Evolutionary conservation across 2,329 filamentous ascomycete species (phyloP).

Genomic region (Emergomyces pasteurianus): DNA sequence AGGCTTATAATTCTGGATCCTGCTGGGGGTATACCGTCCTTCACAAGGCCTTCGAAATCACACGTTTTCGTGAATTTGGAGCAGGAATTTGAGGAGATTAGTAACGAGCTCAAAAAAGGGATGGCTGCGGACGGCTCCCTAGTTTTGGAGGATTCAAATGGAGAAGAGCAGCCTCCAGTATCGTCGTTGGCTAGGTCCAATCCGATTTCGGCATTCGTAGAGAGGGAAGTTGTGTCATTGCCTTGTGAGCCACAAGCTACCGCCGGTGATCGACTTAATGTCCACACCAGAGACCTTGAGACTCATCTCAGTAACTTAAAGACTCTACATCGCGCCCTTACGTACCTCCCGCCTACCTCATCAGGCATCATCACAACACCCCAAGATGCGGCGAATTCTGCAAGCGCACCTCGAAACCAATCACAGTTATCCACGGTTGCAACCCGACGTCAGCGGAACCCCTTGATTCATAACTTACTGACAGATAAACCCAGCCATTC

Average conservation of each 20-base stretch:
- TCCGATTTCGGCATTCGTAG: slow-evolving; percentile 34
- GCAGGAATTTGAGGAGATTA: slow-evolving; percentile 67
- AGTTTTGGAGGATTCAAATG: slow-evolving; percentile 4
- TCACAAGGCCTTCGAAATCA: slow-evolving; percentile 44
- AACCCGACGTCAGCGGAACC: slow-evolving; percentile 58
- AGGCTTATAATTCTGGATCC: slow-evolving; percentile 82
- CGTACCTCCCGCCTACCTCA: slow-evolving; percentile 67
- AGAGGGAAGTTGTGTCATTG: slow-evolving; percentile 17
- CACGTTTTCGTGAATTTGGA: slow-evolving; percentile 89
- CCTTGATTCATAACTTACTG: slow-evolving; percentile 85
- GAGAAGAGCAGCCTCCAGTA: slow-evolving; percentile 8
- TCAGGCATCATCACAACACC: slow-evolving; percentile 86
- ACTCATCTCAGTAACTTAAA: slow-evolving; percentile 60
- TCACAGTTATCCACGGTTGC: slow-evolving; percentile 37
- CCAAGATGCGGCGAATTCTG: slow-evolving; percentile 59
- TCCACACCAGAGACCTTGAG: slow-evolving; percentile 19
- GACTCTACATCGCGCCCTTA: slow-evolving; percentile 57
- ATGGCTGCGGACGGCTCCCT: slow-evolving; percentile 10
- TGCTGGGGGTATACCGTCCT: slow-evolving; percentile 68
- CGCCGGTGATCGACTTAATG: slow-evolving; percentile 3
- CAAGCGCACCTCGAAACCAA: slow-evolving; percentile 19
- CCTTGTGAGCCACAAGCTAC: slow-evolving; percentile 10
- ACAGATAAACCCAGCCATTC: slow-evolving; percentile 91
- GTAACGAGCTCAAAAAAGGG: slow-evolving; percentile 43
- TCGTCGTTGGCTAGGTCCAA: slow-evolving; percentile 25